Percentiles rank a stretch among this genome's conserved stretches.
Conservation (phyloP, 495 filamentous ascomycete species). For the Hypoxylon cercidicola region DNA sequence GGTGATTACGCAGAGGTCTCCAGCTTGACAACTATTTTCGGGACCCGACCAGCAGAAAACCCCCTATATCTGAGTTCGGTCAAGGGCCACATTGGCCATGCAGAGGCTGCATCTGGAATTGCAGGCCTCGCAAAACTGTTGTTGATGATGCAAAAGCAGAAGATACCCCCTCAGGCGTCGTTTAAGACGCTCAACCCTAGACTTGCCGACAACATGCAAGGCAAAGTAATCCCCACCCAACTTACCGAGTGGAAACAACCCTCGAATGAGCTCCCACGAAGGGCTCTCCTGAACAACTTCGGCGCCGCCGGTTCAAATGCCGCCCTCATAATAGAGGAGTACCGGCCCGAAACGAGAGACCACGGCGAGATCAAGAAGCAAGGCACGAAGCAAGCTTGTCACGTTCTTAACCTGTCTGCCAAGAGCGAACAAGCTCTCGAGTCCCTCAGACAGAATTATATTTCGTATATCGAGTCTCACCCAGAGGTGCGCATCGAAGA, state of each 20-base stretch:
- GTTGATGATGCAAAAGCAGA: constrained; percentile 56
- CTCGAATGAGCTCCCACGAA: constrained; percentile 30
- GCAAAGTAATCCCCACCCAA: constrained; percentile 48
- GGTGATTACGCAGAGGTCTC: constrained; percentile 71
- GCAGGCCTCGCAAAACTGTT: constrained; percentile 53
- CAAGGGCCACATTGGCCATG: constrained; percentile 61
- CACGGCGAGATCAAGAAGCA: background rate
- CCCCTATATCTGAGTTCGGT: constrained; percentile 56
- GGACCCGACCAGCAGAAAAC: constrained; percentile 47
- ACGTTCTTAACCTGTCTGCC: constrained; percentile 31
- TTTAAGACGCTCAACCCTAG: constrained; percentile 53
- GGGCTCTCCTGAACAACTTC: constrained; percentile 52
- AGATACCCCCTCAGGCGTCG: constrained; percentile 55
- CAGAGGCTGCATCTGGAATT: constrained; percentile 56
- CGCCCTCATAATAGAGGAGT: constrained; percentile 33
- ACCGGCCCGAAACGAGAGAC: background rate
- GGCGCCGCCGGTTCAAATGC: constrained; percentile 36
- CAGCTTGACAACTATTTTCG: constrained; percentile 71
- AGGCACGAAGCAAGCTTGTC: background rate
- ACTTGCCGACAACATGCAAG: constrained; percentile 34
- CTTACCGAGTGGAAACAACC: constrained; percentile 45
- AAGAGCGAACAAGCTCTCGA: constrained; percentile 21
- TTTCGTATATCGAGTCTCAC: constrained; percentile 9
- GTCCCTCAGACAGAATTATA: constrained; percentile 1
- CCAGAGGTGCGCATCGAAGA: constrained; percentile 7